Base-by-base conservation (phyloP, 2,329 filamentous ascomycete species). In the Fusarium sp. region DNA sequence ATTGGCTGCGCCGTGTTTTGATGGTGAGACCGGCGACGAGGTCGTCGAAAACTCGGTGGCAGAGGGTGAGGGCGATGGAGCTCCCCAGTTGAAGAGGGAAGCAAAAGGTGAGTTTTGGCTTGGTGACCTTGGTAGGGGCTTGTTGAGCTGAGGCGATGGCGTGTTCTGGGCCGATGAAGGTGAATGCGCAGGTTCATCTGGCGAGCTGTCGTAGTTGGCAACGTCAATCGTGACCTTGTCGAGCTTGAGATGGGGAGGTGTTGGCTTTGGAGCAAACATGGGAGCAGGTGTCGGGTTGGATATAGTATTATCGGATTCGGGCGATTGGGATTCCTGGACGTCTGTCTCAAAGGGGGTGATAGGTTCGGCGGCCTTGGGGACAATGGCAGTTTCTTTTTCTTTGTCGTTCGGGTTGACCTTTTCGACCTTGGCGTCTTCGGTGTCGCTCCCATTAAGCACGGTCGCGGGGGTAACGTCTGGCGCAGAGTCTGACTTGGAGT, bases 71-170 rank as follows among this genome's bases (percentile, higher is more conserved):
- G 82, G 78, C 31, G 81, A 80, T 39, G 76, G 75, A 49, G 77
- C 77, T 43, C 70, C 72, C 85, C 85, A 87, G 68, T 80, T 81
- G 69, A 87, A 86, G 66, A 85, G 79, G 28, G 75, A 78, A 49
- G 81, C 81, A 61, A 86, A 77, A 74, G 71, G 83, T 74, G 52
- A 83, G 75, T 65, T 73, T 72, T 56, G 82, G 52, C 74, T 75
- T 3, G 85, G 84, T 7, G 84, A 86, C 62, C 79, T 85, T 10
- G 84, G 83, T 5, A 85, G 70, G 25, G 82, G 82, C 64, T 85
- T 86, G 73, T 85, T 82, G 38, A 82, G 78, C 63, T 81, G 77
- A 8, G 78, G 78, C 26, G 72, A 70, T 46, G 66, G 52, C 38
- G 65, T 64, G 32, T 70, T 59, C 24, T 63, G 68, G 11, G 65